Evolutionary conservation across 1,284 basidiomycete species (phyloP).

Genomic region (Ustanciosporium gigantosporum): DNA sequence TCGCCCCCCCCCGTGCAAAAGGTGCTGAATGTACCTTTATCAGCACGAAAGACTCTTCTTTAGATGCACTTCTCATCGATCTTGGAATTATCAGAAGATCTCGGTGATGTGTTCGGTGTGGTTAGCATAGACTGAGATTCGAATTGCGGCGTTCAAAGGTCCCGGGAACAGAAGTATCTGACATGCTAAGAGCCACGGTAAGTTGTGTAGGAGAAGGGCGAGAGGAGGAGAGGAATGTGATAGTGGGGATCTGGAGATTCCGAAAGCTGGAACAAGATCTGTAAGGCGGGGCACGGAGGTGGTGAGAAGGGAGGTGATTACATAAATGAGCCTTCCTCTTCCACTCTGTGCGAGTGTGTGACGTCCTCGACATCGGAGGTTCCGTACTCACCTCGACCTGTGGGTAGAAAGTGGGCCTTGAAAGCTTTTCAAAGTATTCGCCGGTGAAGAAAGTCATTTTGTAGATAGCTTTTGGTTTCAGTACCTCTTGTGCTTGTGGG

Average conservation of each 20-base stretch:
- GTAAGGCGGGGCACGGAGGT: not conserved
- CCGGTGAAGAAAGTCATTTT: conserved; percentile 83
- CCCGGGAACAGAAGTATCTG: too few species aligned
- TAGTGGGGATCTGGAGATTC: conserved; percentile 67
- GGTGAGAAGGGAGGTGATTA: too few species aligned
- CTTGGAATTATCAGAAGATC: too few species aligned
- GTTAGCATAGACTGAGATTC: too few species aligned
- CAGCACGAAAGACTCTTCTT: too few species aligned
- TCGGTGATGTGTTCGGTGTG: too few species aligned
- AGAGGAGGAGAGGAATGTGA: conserved; percentile 87
- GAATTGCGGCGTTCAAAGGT: too few species aligned
- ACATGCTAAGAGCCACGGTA: conserved; percentile 77
- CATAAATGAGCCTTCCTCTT: too few species aligned
- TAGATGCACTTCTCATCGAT: too few species aligned
- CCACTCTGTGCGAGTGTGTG: not conserved
- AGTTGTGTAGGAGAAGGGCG: conserved; percentile 88
- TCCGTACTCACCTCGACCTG: conserved; percentile 73
- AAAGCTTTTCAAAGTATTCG: conserved; percentile 73
- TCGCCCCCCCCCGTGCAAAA: too few species aligned
- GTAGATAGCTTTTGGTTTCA: conserved; percentile 67
- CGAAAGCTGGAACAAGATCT: conserved; percentile 49
- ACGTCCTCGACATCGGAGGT: not conserved
- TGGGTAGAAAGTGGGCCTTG: conserved; percentile 78
- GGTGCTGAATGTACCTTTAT: too few species aligned
- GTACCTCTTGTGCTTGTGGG: conserved; percentile 62